Base-by-base conservation (phyloP, 208 protist species). In the Trypanosoma lewisi region DNA sequence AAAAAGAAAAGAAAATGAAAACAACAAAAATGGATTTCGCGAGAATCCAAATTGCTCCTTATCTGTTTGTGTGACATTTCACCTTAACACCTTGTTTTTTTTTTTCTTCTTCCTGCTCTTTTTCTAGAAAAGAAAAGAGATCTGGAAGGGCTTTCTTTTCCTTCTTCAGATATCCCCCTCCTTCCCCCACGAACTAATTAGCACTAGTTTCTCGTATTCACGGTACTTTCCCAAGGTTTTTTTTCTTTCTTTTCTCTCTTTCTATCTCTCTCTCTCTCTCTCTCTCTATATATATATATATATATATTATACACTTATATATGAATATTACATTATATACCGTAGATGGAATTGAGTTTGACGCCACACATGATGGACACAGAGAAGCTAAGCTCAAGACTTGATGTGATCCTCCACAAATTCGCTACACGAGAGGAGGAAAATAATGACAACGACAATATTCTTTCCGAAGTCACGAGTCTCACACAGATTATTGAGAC, bases 381-480 rank as follows among this genome's bases (percentile, higher is more conserved):
- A 12, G 19, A 63, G 27, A 2, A 21, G 5, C 17, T 73, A 6
- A 19, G 67, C 28, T 9, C 53, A 31, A 47, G 56, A 42, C 44
- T 73, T 21, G 67, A 73, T 53, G 67, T 52, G 23, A 45, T 73
- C 2, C 59, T 73, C 31, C 67, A 73, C 45, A 27, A 23, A 48
- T 73, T 67, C 49, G 37, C 49, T n/a, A 56, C 56, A 19, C 37
- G 39, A 31, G 48, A 61, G 9, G 47, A 64, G 3, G 49, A 44
- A 17, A 63, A 63, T 19, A 33, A 14, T 41, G 33, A 27, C 51
- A 57, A n/a, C 39, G 16, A 31, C 63, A 52, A 19, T 36, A 3
- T 73, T 27, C 53, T 73, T 39, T 48, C 48, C 9, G 59, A 66
- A 1, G 34, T 73, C 21, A 5, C 19, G 21, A 8, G 14, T 57